Percentiles rank a stretch among this genome's conserved stretches.
Evolutionary conservation across 202 grass and related monocot species (phyloP).

Genomic region (Setaria viridis): DNA sequence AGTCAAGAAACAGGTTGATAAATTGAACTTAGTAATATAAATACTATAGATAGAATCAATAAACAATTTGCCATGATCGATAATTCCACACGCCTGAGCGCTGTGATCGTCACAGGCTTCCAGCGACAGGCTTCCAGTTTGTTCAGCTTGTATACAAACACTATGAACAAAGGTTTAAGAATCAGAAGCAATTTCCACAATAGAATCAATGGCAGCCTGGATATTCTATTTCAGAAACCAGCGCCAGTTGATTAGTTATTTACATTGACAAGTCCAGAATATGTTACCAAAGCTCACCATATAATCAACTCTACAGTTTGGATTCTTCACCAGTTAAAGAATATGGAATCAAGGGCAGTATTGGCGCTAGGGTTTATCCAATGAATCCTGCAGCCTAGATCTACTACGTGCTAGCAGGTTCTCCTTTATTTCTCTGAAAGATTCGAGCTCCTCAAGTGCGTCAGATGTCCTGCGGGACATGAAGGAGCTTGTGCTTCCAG

Average conservation of each 20-base stretch:
- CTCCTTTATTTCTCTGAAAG: conserved; percentile 79
- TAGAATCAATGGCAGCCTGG: conserved; percentile 15
- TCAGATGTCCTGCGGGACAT: conserved; percentile 82
- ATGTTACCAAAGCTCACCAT: conserved; percentile 30
- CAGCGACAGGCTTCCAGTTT: conserved; percentile 23
- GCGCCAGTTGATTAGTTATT: conserved; percentile 47
- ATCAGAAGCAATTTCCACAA: conserved; percentile 22
- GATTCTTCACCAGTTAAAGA: conserved; percentile 21
- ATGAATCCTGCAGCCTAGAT: conserved; percentile 58
- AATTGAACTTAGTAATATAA: not conserved
- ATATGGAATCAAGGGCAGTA: not conserved
- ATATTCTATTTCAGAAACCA: conserved; percentile 1
- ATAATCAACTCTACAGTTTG: conserved; percentile 24
- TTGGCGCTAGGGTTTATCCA: conserved; percentile 46
- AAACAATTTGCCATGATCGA: conserved; percentile 35
- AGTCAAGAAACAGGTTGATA: not conserved
- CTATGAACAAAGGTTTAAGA: conserved; percentile 39
- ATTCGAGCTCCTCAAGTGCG: conserved; percentile 78
- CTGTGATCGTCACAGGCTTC: conserved; percentile 1
- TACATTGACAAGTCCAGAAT: conserved; percentile 33
- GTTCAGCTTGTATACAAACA: conserved; percentile 46
- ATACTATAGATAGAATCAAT: not conserved
- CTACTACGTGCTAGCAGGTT: conserved; percentile 72
- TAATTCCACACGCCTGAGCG: not conserved
- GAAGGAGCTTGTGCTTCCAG: conserved; percentile 62